Evolutionary conservation across 2,329 filamentous ascomycete species (phyloP).

Genomic region (Juglanconis oblonga): DNA sequence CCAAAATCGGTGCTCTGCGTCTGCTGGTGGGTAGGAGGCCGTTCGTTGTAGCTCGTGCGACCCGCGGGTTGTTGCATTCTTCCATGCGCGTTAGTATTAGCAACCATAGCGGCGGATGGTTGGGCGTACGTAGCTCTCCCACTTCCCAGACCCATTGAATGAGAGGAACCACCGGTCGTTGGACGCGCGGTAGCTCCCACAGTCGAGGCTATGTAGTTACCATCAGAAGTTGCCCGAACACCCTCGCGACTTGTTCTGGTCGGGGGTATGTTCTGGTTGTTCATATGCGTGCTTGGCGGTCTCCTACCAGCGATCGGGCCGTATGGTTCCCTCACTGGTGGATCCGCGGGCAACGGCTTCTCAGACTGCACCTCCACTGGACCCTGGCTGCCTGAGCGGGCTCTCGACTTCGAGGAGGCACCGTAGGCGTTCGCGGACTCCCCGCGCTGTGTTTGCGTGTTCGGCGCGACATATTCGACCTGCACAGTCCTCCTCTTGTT

Average conservation of each 20-base stretch:
- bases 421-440: conserved; percentile 30
- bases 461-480: conserved; percentile 93
- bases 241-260: conserved; percentile 48
- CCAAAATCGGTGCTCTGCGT: conserved; percentile 48
- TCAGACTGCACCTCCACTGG: conserved; percentile 47
- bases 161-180: conserved; percentile 72
- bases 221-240: conserved; percentile 54
- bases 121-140: conserved; percentile 78
- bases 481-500: conserved; percentile 93
- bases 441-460: conserved; percentile 78
- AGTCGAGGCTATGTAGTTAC: conserved; percentile 48
- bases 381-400: conserved; percentile 52
- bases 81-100: conserved; percentile 84
- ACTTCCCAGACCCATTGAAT: conserved; percentile 58
- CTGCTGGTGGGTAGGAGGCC: conserved; percentile 38
- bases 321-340: conserved; percentile 45
- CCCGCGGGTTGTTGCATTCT: conserved; percentile 78
- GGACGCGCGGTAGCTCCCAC: conserved; percentile 57
- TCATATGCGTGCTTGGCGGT: conserved; percentile 46
- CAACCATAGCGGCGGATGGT: conserved; percentile 81
- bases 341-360: conserved; percentile 60
- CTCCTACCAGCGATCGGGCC: conserved; percentile 34
- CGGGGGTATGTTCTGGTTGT: conserved; percentile 42
- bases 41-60: conserved; percentile 59
- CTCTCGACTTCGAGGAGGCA: conserved; percentile 44